A percentile compares a stretch with the other conserved stretches of the same genome.
Evolutionary conservation across 768 basidiomycete species (phyloP).

Genomic region (Suillus americanus): DNA sequence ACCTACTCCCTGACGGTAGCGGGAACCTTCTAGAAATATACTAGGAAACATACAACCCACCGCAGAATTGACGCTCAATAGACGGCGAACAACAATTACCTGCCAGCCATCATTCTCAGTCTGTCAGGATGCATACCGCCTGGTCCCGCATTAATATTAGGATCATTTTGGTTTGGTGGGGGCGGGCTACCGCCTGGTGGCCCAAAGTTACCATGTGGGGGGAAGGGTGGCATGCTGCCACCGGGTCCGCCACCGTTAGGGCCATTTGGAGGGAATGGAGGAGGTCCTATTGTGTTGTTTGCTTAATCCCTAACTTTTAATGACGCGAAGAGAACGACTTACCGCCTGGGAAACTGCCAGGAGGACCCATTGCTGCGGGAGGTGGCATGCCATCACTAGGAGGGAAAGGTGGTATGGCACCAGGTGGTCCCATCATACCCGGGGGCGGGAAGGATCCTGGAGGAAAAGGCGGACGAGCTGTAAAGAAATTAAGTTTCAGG

Average conservation of each 20-base stretch:
- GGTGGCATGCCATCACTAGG: slow-evolving; percentile 38
- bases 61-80: neutral
- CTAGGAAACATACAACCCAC: neutral
- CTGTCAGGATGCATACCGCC: slow-evolving; percentile 86
- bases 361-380: slow-evolving; percentile 37
- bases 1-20: too few species aligned
- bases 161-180: slow-evolving; percentile 34
- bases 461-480: slow-evolving; percentile 71
- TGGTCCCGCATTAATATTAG: slow-evolving; percentile 39
- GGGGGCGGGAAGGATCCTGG: slow-evolving; percentile 52
- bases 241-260: slow-evolving; percentile 25
- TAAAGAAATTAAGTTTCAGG: slow-evolving; percentile 12
- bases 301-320: slow-evolving; percentile 4
- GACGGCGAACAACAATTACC: slow-evolving; percentile 17
- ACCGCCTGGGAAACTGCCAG: slow-evolving; percentile 51
- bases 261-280: slow-evolving; percentile 53
- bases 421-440: slow-evolving; percentile 52
- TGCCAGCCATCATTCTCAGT: slow-evolving; percentile 69
- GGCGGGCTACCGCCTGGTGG: slow-evolving; percentile 45
- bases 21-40: neutral
- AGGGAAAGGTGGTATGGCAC: slow-evolving; percentile 73
- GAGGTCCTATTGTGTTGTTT: slow-evolving; percentile 31
- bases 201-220: slow-evolving; percentile 32
- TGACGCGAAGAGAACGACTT: slow-evolving; percentile 20
- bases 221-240: slow-evolving; percentile 31